Base-by-base conservation (phyloP, 768 basidiomycete genomes). In the Leccinum subgranulosum region DNA sequence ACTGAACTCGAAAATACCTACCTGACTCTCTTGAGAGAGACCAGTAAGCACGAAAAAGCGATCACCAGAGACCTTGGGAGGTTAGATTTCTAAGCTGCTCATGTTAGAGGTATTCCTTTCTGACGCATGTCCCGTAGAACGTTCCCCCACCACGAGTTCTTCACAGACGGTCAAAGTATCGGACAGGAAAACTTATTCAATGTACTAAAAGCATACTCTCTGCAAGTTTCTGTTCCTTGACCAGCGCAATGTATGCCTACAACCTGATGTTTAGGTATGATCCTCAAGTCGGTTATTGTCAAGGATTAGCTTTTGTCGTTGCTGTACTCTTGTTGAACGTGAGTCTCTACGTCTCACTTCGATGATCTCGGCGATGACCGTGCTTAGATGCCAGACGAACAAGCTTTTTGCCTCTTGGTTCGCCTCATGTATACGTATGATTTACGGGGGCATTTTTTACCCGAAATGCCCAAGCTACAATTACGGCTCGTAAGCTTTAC, bases 181-280 rank as follows among this genome's bases (percentile, higher is more conserved):
- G 97, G 97, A 2, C 95, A 98, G 71, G 96, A 98, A 73, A 95
- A 96, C 67, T 74, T 99, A 34, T 98, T 98, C 77, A 98, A 98
- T 68, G 95, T 99, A 34, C 79, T 98, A 31, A 98, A 98, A 71
- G 97, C 97, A 10, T 99, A 98, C 71, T 97, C 94, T 21, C 71
- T 98, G 86, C 93, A 75, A 67, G 88, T 72, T 33, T 54, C 43
- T 14, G 10, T 46, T 52, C 19, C 48, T 56, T 58, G 23, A 45
- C n/a, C 12, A 14, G 15, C 25, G 28, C 19, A 27, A 34, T 17
- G 47, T 11, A 51, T 21, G 39, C 11, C 57, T 61, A 14, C 59
- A 60, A 67, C 59, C 0, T 36, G 19, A 8, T 55, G 49, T 55
- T 49, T 61, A 88, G 93, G 65, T 90, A 94, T 75, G 92, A 94